A percentile compares a stretch with the other conserved stretches of the same genome.
phyloP scores from a whole-genome alignment of 208 protist species.

The Crithidia sp. region DNA sequence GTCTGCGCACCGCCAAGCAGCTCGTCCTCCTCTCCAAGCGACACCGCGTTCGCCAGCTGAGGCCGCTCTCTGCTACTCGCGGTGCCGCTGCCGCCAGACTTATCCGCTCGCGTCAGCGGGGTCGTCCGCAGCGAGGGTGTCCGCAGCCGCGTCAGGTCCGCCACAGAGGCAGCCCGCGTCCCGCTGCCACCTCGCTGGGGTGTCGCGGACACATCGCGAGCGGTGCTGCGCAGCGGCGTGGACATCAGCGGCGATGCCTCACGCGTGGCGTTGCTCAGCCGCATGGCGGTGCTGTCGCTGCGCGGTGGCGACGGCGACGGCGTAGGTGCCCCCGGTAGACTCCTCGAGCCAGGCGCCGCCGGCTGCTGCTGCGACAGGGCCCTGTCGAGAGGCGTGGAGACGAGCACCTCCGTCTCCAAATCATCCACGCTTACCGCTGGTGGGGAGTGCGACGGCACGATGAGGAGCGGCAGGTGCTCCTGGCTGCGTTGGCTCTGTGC shows the following conservation, averaged over 20 bases:
- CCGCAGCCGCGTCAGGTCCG: neutral
- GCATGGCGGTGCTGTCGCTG: neutral
- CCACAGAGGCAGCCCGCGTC: neutral
- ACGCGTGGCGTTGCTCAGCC: neutral
- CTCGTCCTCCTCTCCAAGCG: neutral
- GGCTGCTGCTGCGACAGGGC: neutral
- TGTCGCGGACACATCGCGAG: neutral
- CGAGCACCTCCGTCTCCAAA: conserved; percentile 28
- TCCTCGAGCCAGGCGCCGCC: neutral
- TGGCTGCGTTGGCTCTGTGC: conserved; percentile 8
- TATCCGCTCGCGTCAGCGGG: neutral
- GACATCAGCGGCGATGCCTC: neutral
- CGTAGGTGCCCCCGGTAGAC: too few relatives aligned
- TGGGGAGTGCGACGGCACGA: neutral
- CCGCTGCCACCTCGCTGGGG: neutral
- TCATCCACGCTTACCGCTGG: conserved; percentile 1
- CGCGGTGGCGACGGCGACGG: conserved; percentile 1
- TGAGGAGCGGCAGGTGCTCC: neutral
- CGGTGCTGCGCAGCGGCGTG: neutral
- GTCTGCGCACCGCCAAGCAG: conserved; percentile 3
- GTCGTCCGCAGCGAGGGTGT: neutral
- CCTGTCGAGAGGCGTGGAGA: conserved; percentile 13
- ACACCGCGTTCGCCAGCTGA: neutral
- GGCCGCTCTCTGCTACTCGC: neutral
- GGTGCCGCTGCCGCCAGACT: neutral